Conservation (phyloP, 208 protist genomes). For the Trypanosomatidae sp. region DNA sequence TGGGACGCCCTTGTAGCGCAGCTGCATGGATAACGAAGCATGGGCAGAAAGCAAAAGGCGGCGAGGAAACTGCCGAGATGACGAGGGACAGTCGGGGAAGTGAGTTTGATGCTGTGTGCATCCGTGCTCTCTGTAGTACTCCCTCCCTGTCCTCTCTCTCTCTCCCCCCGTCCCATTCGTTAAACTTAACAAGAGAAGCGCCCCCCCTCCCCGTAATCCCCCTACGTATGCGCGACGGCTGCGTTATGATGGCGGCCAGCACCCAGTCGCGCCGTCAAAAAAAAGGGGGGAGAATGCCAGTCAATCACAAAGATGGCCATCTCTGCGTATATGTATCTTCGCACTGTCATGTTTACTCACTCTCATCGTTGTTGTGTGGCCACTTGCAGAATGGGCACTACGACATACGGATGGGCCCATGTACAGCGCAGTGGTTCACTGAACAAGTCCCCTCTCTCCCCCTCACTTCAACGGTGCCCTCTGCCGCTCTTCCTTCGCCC, state of each 20-base stretch:
- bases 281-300: neutral
- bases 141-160: neutral
- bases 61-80: neutral
- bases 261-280: neutral
- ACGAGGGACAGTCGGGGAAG: neutral
- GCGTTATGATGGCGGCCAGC: neutral
- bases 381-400: neutral
- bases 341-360: neutral
- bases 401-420: neutral
- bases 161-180: neutral
- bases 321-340: neutral
- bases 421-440: neutral
- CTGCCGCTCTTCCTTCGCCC: too few species aligned
- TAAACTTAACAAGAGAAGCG: neutral
- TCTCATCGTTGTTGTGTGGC: neutral
- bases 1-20: slow-evolving; percentile 56
- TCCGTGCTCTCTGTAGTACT: neutral
- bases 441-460: neutral
- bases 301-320: neutral
- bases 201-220: neutral
- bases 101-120: neutral
- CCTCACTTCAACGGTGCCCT: neutral
- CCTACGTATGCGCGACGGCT: neutral
- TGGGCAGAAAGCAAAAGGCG: neutral
- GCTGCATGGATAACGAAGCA: slow-evolving; percentile 15